These are phyloP conservation scores for Exsudoporus floridanus DNA, from an alignment of 1,284 basidiomycete species.

Conservation along the genomic window DNA sequence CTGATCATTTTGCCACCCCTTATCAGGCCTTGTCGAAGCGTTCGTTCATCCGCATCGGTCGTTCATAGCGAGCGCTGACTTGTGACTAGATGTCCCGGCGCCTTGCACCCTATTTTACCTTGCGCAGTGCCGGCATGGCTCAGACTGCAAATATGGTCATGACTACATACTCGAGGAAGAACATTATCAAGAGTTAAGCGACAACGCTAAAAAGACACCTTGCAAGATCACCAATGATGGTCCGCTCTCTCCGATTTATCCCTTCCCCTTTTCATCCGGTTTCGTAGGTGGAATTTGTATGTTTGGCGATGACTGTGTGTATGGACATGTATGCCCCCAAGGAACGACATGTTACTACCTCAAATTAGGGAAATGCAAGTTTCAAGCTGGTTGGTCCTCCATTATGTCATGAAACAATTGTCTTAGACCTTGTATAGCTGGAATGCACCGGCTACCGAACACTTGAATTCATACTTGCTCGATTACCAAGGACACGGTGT, in stretches of 20 bases:
- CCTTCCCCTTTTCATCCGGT: constrained; percentile 2
- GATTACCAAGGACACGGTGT: constrained; percentile 7
- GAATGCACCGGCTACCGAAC: constrained; percentile 30
- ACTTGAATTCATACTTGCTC: constrained; percentile 15
- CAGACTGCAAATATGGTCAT: constrained; percentile 56
- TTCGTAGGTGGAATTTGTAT: constrained; percentile 49
- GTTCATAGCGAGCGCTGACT: constrained; percentile 8
- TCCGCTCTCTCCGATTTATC: constrained; percentile 16
- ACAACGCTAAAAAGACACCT: constrained; percentile 58
- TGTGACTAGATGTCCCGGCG: constrained; percentile 48
- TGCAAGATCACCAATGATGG: constrained; percentile 58
- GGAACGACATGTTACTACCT: constrained; percentile 50
- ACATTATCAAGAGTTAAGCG: constrained; percentile 48
- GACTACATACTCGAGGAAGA: constrained; percentile 55
- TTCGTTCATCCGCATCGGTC: constrained; percentile 35
- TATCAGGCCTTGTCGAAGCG: constrained; percentile 56
- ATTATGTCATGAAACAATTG: constrained; percentile 14
- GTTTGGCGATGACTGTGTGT: constrained; percentile 59
- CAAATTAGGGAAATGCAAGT: constrained; percentile 57
- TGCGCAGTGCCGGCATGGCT: constrained; percentile 52
- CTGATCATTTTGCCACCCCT: constrained; percentile 11
- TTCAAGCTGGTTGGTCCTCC: constrained; percentile 49
- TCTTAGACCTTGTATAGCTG: constrained; percentile 33
- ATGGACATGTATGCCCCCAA: constrained; percentile 57
- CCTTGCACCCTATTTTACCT: constrained; percentile 65